Base-by-base conservation (phyloP, 441 rosid genomes). In the Theobroma grandiflorum region DNA sequence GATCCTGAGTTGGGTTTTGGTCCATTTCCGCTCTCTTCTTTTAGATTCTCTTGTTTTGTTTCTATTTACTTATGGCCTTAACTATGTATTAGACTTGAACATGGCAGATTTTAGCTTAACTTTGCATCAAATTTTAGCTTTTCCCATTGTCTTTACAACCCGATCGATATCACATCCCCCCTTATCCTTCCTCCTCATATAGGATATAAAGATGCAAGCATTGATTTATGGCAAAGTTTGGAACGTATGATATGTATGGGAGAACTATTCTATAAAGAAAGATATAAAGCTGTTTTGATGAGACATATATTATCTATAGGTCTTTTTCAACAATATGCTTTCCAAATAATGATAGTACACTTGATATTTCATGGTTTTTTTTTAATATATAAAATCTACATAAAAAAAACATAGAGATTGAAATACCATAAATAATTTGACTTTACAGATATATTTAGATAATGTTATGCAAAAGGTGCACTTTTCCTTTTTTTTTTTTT, bases 261-360 rank as follows among this genome's bases (percentile, higher is more conserved):
- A 67, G 52, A 67, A 42, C 20, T 58, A 12, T 47, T 26, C 35
- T 14, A 33, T 70, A 31, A 70, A 70, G 26, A 70, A 70, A 47
- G 74, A 49, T 31, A 49, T 70, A 49, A 63, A 72, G 75, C 75
- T 72, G 75, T 50, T 72, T 43, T 52, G 75, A 69, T 72, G 63
- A 70, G 74, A 70, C 73, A 6, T 38, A 31, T 26, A 47, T 49
- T 70, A 37, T 49, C 59, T 26, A 12, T 49, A 49, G 7, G 42
- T 49, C 74, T 31, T 70, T 70, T 10, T 70, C 74, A 70, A 49
- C 42, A 15, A 49, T 26, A 49, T 47, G 74, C 75, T 52, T 52
- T 52, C 18, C 20, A 26, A 50, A 14, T 40, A 40, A 71, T 50
- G 26, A 10, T 31, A 26, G 15, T 50, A 15, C 49, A 1, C 15